Evolutionary conservation across 306 rosid species (phyloP), one percentile per base, ranked within the genome.

Genomic region (Pueraria montana): DNA sequence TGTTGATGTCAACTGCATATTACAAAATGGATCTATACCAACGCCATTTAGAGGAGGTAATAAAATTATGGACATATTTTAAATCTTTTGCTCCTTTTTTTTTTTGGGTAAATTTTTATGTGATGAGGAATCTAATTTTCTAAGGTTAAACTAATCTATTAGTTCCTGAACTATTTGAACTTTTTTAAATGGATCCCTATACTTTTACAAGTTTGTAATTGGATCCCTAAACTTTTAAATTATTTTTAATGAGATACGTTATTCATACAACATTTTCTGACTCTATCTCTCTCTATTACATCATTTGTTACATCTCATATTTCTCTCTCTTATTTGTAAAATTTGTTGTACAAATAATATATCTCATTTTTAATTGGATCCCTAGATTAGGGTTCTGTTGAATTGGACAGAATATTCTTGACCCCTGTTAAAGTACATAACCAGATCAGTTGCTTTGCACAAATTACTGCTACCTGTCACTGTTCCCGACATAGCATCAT

Each of bases 1-100:
- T 85, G 90, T 87, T 96, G 93, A 93, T 96, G 99, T 96, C 96
- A 84, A 96, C 92, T 32, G 96, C 98, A 30, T 87, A 93, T 77
- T 87, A 93, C 72, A 88, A 94, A 87, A 92, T 91, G 81, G 95
- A 96, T 89, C 91, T 93, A 38, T 93, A 96, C 92, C 92, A 89
- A 80, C 88, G 86, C 30, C 86, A 26, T 45, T 87, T 96, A 76
- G 97, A 96, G 84, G 92, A 93, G 99, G 97, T 93, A 89, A 58
- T 18, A 8, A 59, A 68, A 40, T 68, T 80, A 40, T 56, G 71
- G 67, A 16, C 66, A 55, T 86, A 52, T 16, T 78, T 30, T 84
- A 30, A 72, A 65, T 84, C 74, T 32, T 62, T 72, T 55, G 67
- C 21, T 56, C 40, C 4, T n/a, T n/a, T n/a, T n/a, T n/a, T 61